Evolutionary conservation across 495 filamentous ascomycete species (phyloP).

Genomic region (Daldinia loculata): DNA sequence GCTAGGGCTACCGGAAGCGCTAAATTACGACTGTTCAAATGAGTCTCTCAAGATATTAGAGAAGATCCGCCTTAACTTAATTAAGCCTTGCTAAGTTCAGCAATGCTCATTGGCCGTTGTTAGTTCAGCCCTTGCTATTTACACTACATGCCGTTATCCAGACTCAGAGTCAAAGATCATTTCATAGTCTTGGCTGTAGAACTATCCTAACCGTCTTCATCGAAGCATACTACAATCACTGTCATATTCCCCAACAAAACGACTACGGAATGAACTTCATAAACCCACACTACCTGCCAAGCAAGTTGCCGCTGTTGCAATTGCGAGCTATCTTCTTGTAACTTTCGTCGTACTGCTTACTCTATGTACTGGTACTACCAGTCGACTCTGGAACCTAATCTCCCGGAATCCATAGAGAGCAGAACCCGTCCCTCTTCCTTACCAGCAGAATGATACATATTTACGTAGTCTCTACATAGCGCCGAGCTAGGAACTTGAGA

Average conservation of each 20-base stretch:
- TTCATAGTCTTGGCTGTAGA: constrained; percentile 24
- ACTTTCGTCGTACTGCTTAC: constrained; percentile 36
- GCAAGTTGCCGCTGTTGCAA: constrained; percentile 32
- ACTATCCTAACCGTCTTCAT: constrained; percentile 16
- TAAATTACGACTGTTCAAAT: neutral
- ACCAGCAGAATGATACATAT: constrained; percentile 17
- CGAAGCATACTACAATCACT: constrained; percentile 15
- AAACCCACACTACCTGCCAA: constrained; percentile 27
- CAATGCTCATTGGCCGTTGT: neutral
- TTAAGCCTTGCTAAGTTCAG: neutral
- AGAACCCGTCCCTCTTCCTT: constrained; percentile 18
- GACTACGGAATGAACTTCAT: constrained; percentile 13
- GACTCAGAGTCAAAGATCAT: constrained; percentile 18
- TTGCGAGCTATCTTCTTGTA: constrained; percentile 16
- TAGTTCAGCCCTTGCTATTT: constrained; percentile 3
- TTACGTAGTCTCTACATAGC: constrained; percentile 13
- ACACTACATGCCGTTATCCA: neutral
- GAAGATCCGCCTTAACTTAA: neutral
- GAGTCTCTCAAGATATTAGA: neutral
- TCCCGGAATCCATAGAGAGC: constrained; percentile 36
- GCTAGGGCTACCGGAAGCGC: neutral
- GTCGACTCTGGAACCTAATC: constrained; percentile 38
- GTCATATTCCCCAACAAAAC: constrained; percentile 30
- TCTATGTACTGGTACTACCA: constrained; percentile 35
- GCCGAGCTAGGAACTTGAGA: constrained; percentile 13